These are phyloP conservation scores for Wickerhamiella pararugosa DNA, from an alignment of 1,139 yeast genomes.

Conservation along the genomic window DNA sequence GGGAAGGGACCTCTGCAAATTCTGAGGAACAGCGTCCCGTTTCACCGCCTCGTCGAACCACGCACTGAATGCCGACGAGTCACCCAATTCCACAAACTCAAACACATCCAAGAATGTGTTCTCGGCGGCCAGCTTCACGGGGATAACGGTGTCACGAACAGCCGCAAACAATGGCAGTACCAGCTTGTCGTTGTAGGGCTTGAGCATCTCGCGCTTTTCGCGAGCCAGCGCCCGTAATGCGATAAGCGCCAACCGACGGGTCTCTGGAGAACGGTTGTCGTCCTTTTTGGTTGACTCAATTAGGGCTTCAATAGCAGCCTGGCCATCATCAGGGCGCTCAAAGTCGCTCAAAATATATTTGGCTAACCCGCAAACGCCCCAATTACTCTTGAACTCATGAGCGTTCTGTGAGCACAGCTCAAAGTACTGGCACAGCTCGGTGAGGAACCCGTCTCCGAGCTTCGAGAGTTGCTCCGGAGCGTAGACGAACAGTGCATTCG, in stretches of 20 bases:
- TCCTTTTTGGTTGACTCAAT: constrained; percentile 38
- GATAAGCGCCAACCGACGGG: constrained; percentile 66
- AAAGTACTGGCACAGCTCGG: constrained; percentile 26
- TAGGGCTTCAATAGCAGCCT: constrained; percentile 34
- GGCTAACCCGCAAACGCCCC: constrained; percentile 72
- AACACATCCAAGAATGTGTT: constrained; percentile 70
- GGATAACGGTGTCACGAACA: constrained; percentile 73
- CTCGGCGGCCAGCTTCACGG: constrained; percentile 89
- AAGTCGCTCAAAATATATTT: constrained; percentile 40
- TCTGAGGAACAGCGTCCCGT: constrained; percentile 18
- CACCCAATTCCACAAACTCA: constrained; percentile 55
- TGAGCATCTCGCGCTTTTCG: constrained; percentile 33
- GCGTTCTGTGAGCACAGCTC: constrained; percentile 32
- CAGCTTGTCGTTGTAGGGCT: constrained; percentile 39
- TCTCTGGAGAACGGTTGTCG: constrained; percentile 50
- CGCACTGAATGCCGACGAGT: constrained; percentile 36
- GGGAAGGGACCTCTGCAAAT: constrained; percentile 50
- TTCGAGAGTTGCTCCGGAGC: constrained; percentile 10
- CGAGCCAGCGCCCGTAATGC: constrained; percentile 64
- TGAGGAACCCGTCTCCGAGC: constrained; percentile 32
- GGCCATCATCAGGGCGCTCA: constrained; percentile 12
- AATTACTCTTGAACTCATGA: constrained; percentile 49
- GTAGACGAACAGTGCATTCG: constrained; percentile 15
- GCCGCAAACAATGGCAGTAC: constrained; percentile 69
- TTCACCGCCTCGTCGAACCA: constrained; percentile 35